phyloP scores from a whole-genome alignment of 306 rosid genomes.

The Citrullus amarus region DNA sequence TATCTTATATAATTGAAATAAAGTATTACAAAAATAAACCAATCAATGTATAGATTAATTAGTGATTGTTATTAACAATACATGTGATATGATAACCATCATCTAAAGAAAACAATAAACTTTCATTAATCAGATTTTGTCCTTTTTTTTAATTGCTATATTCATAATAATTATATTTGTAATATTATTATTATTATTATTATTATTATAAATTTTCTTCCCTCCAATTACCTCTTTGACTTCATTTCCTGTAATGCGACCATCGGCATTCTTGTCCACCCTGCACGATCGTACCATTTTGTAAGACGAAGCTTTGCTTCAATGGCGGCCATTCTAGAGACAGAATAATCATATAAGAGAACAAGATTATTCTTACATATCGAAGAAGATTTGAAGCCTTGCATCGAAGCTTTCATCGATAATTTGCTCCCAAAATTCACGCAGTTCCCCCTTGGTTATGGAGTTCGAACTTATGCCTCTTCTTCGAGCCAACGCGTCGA shows the following conservation, averaged over 20 bases:
- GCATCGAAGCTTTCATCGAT: conserved; percentile 75
- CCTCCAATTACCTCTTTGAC: conserved; percentile 50
- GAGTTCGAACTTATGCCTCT: conserved; percentile 51
- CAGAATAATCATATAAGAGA: neutral
- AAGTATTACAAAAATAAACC: no score
- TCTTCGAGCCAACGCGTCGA: conserved; percentile 73
- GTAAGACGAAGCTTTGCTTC: neutral
- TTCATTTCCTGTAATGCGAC: conserved; percentile 64
- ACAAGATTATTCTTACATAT: conserved; percentile 27
- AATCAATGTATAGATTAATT: no score
- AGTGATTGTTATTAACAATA: neutral
- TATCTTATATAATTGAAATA: neutral
- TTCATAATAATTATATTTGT: no score
- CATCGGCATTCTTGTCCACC: conserved; percentile 92
- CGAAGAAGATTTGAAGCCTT: conserved; percentile 83
- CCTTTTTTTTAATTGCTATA: no score
- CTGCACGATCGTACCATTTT: conserved; percentile 22
- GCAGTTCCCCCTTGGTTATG: conserved; percentile 45
- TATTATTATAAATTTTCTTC: neutral
- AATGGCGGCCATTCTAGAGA: neutral
- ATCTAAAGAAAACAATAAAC: neutral
- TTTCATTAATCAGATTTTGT: neutral
- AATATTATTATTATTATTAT: neutral
- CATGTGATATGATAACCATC: neutral
- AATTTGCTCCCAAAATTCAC: conserved; percentile 82